A percentile compares a stretch with the other conserved stretches of the same genome.
Conservation (phyloP, 176 grass and related monocot genomes). For the Aegilops longissima region DNA sequence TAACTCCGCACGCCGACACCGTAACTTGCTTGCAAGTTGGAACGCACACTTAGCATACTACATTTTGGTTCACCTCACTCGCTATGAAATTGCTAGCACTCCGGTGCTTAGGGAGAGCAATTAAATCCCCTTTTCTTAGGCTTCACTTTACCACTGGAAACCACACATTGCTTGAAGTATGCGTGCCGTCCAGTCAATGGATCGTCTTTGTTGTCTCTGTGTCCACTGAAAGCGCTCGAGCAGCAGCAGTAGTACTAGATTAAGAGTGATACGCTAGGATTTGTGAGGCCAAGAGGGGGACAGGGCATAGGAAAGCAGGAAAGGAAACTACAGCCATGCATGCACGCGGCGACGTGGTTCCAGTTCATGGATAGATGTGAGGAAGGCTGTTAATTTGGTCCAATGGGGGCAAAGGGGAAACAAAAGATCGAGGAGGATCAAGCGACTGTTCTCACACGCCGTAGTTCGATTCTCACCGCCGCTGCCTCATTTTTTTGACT, state of each 20-base stretch:
- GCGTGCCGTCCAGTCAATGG: constrained; percentile 34
- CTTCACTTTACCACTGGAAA: constrained; percentile 44
- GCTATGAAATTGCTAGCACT: constrained; percentile 25
- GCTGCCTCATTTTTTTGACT: constrained; percentile 51
- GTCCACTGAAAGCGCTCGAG: constrained; percentile 26
- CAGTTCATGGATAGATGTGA: constrained; percentile 51
- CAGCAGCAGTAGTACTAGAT: background rate
- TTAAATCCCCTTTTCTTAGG: constrained; percentile 30
- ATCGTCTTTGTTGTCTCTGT: constrained; percentile 39
- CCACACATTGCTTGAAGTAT: constrained; percentile 25
- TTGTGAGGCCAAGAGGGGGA: constrained; percentile 41
- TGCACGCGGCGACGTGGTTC: constrained; percentile 35
- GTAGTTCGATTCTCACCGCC: constrained; percentile 25
- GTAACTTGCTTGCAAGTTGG: constrained; percentile 20
- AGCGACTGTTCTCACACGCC: constrained; percentile 31
- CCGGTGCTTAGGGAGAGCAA: background rate
- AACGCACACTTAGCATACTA: background rate
- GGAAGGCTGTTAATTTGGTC: constrained; percentile 26
- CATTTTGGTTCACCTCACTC: constrained; percentile 21
- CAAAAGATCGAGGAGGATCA: constrained; percentile 11
- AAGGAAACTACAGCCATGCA: background rate
- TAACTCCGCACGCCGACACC: constrained; percentile 8
- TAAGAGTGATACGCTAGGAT: constrained; percentile 39
- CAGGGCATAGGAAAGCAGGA: constrained; percentile 36
- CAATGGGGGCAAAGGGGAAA: constrained; percentile 32